These are phyloP conservation scores for Candida schatavii DNA, from an alignment of 805 yeast species.

Conservation along the genomic window DNA sequence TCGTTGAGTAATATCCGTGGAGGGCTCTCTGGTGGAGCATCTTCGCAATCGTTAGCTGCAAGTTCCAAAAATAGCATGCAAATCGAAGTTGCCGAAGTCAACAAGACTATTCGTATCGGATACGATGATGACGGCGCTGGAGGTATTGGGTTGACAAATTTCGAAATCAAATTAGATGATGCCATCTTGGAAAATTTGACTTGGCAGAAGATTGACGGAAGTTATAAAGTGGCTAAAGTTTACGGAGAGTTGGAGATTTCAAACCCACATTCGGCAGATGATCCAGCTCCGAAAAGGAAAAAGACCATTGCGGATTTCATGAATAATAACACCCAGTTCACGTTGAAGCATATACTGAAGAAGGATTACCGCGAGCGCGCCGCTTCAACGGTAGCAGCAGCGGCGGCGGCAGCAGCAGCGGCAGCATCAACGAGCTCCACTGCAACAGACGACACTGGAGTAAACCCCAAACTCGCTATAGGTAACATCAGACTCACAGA, in stretches of 20 bases:
- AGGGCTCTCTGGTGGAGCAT: slow-evolving; percentile 17
- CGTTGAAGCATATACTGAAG: slow-evolving; percentile 23
- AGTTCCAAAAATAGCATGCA: slow-evolving; percentile 22
- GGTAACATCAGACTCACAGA: slow-evolving; percentile 89
- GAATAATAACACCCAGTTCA: slow-evolving; percentile 29
- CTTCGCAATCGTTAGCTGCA: background rate
- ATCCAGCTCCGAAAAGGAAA: slow-evolving; percentile 14
- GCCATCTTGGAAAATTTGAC: slow-evolving; percentile 54
- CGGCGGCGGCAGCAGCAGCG: background rate
- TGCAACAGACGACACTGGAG: background rate
- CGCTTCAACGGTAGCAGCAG: background rate
- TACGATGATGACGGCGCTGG: slow-evolving; percentile 39
- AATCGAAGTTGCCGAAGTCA: slow-evolving; percentile 29
- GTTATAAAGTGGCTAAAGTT: slow-evolving; percentile 78
- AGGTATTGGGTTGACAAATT: slow-evolving; percentile 31
- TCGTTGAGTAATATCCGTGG: slow-evolving; percentile 31
- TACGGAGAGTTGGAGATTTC: slow-evolving; percentile 56
- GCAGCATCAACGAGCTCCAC: background rate
- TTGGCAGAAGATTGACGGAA: slow-evolving; percentile 86
- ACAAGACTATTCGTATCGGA: slow-evolving; percentile 46
- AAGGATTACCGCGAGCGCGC: slow-evolving; percentile 12
- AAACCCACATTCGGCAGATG: slow-evolving; percentile 12
- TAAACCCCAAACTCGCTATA: slow-evolving; percentile 55
- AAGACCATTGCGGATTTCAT: slow-evolving; percentile 23
- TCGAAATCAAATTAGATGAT: slow-evolving; percentile 69